Evolutionary conservation across 495 filamentous ascomycete genomes (phyloP).

Genomic region (Daldinia loculata): DNA sequence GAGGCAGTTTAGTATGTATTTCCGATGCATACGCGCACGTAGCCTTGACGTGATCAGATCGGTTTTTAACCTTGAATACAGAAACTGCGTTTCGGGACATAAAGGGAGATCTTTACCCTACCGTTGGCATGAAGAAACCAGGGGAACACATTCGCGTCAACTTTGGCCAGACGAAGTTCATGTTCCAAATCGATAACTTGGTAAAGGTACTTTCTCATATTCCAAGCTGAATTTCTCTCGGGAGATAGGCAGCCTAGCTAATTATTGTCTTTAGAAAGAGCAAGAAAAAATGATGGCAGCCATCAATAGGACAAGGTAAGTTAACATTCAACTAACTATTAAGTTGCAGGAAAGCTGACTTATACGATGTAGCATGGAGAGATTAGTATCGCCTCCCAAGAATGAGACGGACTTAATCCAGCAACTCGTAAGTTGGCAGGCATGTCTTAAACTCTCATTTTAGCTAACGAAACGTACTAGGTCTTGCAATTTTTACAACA

Average conservation of each 20-base stretch:
- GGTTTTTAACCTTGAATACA: slow-evolving; percentile 45
- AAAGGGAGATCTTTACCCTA: slow-evolving; percentile 78
- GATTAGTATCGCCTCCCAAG: slow-evolving; percentile 57
- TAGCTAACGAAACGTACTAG: slow-evolving; percentile 48
- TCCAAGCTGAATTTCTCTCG: not conserved
- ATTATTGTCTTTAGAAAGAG: slow-evolving; percentile 60
- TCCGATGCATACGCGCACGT: not conserved
- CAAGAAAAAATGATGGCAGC: slow-evolving; percentile 60
- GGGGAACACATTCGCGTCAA: slow-evolving; percentile 86
- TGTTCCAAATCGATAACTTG: slow-evolving; percentile 91
- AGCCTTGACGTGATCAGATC: not conserved
- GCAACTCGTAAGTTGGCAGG: slow-evolving; percentile 59
- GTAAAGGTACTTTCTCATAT: slow-evolving; percentile 68
- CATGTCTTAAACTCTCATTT: not conserved
- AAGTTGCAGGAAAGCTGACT: slow-evolving; percentile 24
- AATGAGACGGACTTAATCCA: slow-evolving; percentile 83
- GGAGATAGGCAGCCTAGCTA: slow-evolving; percentile 28
- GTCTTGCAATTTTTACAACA: slow-evolving; percentile 91
- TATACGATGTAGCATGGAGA: slow-evolving; percentile 36
- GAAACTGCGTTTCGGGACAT: slow-evolving; percentile 84
- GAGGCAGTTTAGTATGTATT: slow-evolving; percentile 70
- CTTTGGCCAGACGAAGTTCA: slow-evolving; percentile 89
- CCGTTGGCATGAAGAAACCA: slow-evolving; percentile 91
- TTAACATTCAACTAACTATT: not conserved
- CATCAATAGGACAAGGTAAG: slow-evolving; percentile 51